Percentiles rank a stretch among this genome's conserved stretches.
These are phyloP conservation scores for Cyclotella choctawhatcheeana DNA, from an alignment of 108 stramenopile genomes.

Conservation along the genomic window DNA sequence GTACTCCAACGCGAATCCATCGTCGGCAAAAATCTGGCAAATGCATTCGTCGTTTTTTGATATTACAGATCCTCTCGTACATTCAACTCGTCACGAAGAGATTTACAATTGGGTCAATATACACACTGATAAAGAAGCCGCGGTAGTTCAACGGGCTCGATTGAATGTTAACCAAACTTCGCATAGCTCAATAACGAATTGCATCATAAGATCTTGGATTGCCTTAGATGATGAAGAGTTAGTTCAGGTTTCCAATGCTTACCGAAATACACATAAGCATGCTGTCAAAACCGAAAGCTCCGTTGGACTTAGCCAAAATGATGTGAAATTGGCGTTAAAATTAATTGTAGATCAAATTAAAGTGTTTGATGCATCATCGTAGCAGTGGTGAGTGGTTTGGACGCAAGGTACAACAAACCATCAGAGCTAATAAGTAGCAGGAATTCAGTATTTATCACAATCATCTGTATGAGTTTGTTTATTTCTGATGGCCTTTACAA, in stretches of 20 bases:
- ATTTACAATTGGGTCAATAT: conserved; percentile 57
- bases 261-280: conserved; percentile 47
- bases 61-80: conserved; percentile 60
- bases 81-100: conserved; percentile 72
- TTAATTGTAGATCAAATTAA: conserved; percentile 11
- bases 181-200: not conserved
- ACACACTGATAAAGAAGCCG: not conserved
- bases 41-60: conserved; percentile 54
- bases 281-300: conserved; percentile 62
- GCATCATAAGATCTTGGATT: conserved; percentile 56
- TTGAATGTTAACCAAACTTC: not conserved
- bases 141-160: not conserved
- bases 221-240: conserved; percentile 82
- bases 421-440: not conserved
- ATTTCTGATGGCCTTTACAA: no score
- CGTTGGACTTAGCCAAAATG: conserved; percentile 53
- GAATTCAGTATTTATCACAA: no score
- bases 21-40: conserved; percentile 17
- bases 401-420: no score
- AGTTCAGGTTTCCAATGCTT: conserved; percentile 47
- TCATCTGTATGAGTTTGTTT: no score
- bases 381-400: no score
- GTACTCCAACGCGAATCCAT: conserved; percentile 26
- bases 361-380: not conserved
- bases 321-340: conserved; percentile 48